Base-by-base conservation (phyloP, 176 grass and related monocot species). In the Avena atlantica region DNA sequence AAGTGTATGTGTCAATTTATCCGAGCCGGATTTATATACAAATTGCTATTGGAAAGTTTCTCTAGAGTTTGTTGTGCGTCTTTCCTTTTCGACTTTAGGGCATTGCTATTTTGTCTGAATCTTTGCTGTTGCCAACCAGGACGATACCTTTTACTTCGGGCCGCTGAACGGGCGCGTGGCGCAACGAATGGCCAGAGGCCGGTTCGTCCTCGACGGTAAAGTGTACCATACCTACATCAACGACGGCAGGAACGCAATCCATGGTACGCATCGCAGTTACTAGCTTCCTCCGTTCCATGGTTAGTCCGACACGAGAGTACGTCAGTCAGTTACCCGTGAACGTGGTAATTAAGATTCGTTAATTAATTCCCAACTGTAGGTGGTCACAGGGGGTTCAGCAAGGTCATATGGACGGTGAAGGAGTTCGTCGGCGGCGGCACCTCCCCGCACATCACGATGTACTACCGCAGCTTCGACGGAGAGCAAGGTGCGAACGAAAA, bases 401-500 rank as follows among this genome's bases (percentile, higher is more conserved):
- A 85, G 8, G 87, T 92, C 10, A 88, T 86, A 13, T 98, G 96
- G 96, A 91, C 90, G 10, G 90, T 94, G 74, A 95, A 88, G 83
- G 95, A 97, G 65, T 83, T 90, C 48, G 83, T 80, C 24, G 19
- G 27, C 51, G 87, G 74, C 83, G 94, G 92, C 63, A 85, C 87
- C 66, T 93, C 76, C 29, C 93, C 95, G 0, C 84, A 93, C 86
- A 87, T 97, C 80, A 95, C 95, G 31, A n/a, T 97, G 1, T 90
- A 90, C 85, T 95, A 95, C 80, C 89, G 64, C 23, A 97, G 95
- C 90, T 87, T 90, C 86, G 95, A 97, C 56, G 93, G 95, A 0
- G 95, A 97, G 80, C 90, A 97, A 87, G 92, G 93, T 90, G 37
- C 4, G 17, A 70, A 70, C 10, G 31, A 31, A 31, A 31, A 31